Evolutionary conservation across 2,329 filamentous ascomycete genomes (phyloP), one percentile per base, ranked within the genome.

Genomic region (Pseudovirgaria hyperparasitica): DNA sequence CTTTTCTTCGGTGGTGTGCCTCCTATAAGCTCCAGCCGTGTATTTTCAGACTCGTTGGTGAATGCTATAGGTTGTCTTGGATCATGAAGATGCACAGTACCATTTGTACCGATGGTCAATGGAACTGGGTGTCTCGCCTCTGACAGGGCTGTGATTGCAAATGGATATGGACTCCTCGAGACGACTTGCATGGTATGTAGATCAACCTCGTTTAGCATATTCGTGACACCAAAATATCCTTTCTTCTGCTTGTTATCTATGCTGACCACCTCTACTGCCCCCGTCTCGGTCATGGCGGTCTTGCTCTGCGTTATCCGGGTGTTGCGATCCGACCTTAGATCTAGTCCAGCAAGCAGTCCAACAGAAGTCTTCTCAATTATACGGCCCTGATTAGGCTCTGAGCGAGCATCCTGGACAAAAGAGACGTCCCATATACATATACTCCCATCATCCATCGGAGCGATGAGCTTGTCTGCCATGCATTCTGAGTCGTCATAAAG

Each of bases 81-180:
- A 49, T 96, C 87, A 46, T 92, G 73, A 4, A 94, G 68, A 46
- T 92, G 80, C 2, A 96, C 62, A 2, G 81, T 82, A 32, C 76
- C 63, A 26, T 78, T 80, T 2, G 84, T 93, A 13, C 84, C 87
- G 9, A 96, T 71, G 0, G 85, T 90, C 19, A 96, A 54, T 1
- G 86, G 84, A 1, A 76, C 65, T 0, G 67, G 65, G 25, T 72
- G 58, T 38, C 72, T 57, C 22, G 75, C 66, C 26, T 76, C 65
- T 0, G 86, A 94, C 11, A 96, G 57, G 1, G 84, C 77, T 20
- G 81, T 87, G 38, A 96, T 82, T 16, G 78, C 73, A 63, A 77
- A 86, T 2, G 85, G 78, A 41, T 82, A 94, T 4, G 65, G 67
- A 30, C 80, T 70, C 29, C 73, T 68, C 13, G 73, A 76, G 5